These are phyloP conservation scores for Ogataea haglerorum DNA, from an alignment of 805 yeast species.

Conservation along the genomic window DNA sequence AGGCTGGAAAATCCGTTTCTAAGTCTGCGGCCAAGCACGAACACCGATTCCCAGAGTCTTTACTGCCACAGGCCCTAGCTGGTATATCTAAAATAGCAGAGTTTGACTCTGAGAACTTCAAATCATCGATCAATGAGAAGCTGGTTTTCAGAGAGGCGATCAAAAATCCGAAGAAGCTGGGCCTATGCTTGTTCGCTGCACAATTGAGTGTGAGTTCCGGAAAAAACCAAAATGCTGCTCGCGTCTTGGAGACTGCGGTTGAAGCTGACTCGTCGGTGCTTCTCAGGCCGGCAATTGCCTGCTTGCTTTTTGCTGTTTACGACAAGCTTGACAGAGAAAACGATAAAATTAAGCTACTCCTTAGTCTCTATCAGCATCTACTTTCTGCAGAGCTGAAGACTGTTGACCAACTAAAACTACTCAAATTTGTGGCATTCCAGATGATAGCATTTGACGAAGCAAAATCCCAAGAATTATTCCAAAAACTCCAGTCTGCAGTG, in stretches of 20 bases:
- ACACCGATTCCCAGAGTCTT: conserved; percentile 24
- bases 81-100: conserved; percentile 20
- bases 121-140: conserved; percentile 26
- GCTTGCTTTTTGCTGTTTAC: conserved; percentile 47
- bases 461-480: conserved; percentile 32
- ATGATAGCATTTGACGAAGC: conserved; percentile 34
- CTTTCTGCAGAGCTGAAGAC: conserved; percentile 9
- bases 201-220: conserved; percentile 33
- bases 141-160: conserved; percentile 35
- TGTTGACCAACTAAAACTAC: conserved; percentile 25
- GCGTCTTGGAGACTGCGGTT: conserved; percentile 35
- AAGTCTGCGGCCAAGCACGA: conserved; percentile 19
- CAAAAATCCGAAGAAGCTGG: conserved; percentile 28
- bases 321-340: conserved; percentile 41
- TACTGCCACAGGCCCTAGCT: conserved; percentile 25
- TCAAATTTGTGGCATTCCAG: conserved; percentile 36
- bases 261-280: conserved; percentile 8
- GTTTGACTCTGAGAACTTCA: conserved; percentile 15
- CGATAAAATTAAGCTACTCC: conserved; percentile 33
- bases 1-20: conserved; percentile 34
- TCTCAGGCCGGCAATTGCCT: conserved; percentile 46
- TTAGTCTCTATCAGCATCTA: conserved; percentile 27
- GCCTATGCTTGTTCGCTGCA: conserved; percentile 33
- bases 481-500: conserved; percentile 13
- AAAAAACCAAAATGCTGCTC: conserved; percentile 34